Conservation (phyloP, 306 rosid species). For the Pyrus bretschneideri region DNA sequence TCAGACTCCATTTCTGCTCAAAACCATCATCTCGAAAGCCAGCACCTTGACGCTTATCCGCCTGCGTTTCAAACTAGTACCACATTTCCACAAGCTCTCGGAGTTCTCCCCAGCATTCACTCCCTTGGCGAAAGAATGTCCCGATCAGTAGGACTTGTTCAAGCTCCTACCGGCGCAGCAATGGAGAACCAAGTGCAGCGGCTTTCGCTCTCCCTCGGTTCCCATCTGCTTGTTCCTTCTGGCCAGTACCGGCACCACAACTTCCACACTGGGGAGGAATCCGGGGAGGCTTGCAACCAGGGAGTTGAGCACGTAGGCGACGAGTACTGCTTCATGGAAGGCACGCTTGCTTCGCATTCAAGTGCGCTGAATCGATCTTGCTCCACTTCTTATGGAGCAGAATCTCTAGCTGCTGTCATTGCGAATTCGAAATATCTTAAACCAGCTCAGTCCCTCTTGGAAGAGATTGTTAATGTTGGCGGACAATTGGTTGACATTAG, state of each 20-base stretch:
- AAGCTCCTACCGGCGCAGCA: slow-evolving; percentile 51
- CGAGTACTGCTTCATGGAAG: slow-evolving; percentile 40
- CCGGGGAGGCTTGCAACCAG: slow-evolving; percentile 35
- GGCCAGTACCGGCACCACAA: slow-evolving; percentile 37
- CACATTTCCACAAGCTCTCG: slow-evolving; percentile 29
- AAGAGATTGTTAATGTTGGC: slow-evolving; percentile 56
- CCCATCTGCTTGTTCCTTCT: slow-evolving; percentile 56
- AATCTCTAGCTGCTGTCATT: slow-evolving; percentile 37
- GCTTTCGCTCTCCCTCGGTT: slow-evolving; percentile 73
- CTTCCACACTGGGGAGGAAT: slow-evolving; percentile 32
- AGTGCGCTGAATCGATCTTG: slow-evolving; percentile 36
- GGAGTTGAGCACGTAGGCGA: slow-evolving; percentile 31
- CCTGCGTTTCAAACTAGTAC: slow-evolving; percentile 28
- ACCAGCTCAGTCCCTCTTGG: slow-evolving; percentile 62
- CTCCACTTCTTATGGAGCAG: slow-evolving; percentile 43
- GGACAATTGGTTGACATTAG: slow-evolving; percentile 43
- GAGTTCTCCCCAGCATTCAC: slow-evolving; percentile 42
- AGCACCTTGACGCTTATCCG: slow-evolving; percentile 48
- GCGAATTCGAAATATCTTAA: slow-evolving; percentile 56
- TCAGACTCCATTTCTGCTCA: slow-evolving; percentile 50
- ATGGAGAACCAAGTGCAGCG: slow-evolving; percentile 41
- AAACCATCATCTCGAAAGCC: slow-evolving; percentile 52
- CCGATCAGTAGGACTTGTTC: slow-evolving; percentile 40
- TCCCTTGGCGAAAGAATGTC: slow-evolving; percentile 51
- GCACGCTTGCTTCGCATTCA: slow-evolving; percentile 40